phyloP scores from a whole-genome alignment of 257 asterid species.

The Cordia subcordata region DNA sequence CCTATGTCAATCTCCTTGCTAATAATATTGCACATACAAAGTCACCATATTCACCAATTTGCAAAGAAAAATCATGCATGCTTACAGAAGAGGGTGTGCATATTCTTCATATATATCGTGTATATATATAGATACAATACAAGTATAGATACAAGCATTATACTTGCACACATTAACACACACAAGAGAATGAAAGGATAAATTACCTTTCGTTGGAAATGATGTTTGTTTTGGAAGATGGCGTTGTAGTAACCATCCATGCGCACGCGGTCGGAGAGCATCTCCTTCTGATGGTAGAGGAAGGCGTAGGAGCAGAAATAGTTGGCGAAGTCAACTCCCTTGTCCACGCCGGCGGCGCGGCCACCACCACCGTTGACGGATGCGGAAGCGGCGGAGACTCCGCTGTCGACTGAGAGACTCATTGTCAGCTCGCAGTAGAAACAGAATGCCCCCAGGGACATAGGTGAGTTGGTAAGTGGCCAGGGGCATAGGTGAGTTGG shows the following conservation, averaged over 20 bases:
- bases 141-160: no score
- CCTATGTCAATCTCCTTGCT: no score
- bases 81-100: no score
- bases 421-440: constrained; percentile 17
- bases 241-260: constrained; percentile 93
- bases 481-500: no score
- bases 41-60: no score
- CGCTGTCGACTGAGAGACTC: constrained; percentile 57
- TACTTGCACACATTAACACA: no score
- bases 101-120: no score
- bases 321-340: constrained; percentile 89
- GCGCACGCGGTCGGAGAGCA: constrained; percentile 98
- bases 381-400: constrained; percentile 12
- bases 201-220: constrained; percentile 29
- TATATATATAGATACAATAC: no score
- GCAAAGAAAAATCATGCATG: no score
- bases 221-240: constrained; percentile 71
- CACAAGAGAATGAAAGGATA: neutral
- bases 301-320: constrained; percentile 92
- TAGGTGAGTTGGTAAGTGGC: no score
- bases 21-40: no score
- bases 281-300: constrained; percentile 97
- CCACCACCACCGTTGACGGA: constrained; percentile 15
- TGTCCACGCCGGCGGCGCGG: constrained; percentile 54
- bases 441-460: no score